These are phyloP conservation scores for Arachnomyces sp. DNA, from an alignment of 2,329 filamentous ascomycete genomes.

Conservation along the genomic window DNA sequence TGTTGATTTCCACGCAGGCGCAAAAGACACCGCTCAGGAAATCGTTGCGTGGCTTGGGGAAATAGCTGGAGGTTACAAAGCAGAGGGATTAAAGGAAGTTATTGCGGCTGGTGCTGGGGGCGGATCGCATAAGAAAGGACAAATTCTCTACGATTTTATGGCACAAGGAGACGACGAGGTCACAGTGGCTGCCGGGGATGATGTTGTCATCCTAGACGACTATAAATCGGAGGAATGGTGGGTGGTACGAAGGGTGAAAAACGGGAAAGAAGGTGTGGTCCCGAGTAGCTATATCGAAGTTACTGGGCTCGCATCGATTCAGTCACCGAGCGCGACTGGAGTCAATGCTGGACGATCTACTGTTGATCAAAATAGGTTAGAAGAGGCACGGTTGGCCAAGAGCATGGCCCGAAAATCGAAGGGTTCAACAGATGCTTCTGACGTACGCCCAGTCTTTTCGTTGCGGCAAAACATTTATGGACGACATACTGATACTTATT, in stretches of 20 bases:
- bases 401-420: conserved; percentile 62
- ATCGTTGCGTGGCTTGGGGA: conserved; percentile 85
- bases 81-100: conserved; percentile 75
- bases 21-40: conserved; percentile 92
- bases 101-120: conserved; percentile 68
- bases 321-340: conserved; percentile 45
- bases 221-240: conserved; percentile 96
- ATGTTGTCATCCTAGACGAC: conserved; percentile 85
- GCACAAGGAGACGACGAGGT: conserved; percentile 96
- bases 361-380: conserved; percentile 68
- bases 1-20: conserved; percentile 91
- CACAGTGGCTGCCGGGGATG: conserved; percentile 80
- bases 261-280: conserved; percentile 89
- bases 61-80: conserved; percentile 74
- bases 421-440: conserved; percentile 35
- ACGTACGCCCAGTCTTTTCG: conserved; percentile 70
- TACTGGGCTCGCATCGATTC: conserved; percentile 56
- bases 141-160: conserved; percentile 90
- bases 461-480: no score
- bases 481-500: conserved; percentile 61
- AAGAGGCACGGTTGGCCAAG: conserved; percentile 77
- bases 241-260: conserved; percentile 85
- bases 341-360: conserved; percentile 56
- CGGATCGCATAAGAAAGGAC: conserved; percentile 67
- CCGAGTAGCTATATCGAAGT: conserved; percentile 94